Percentiles rank a stretch among this genome's conserved stretches.
phyloP scores from a whole-genome alignment of 352 stramenopile genomes.

The Phytophthora pini region DNA sequence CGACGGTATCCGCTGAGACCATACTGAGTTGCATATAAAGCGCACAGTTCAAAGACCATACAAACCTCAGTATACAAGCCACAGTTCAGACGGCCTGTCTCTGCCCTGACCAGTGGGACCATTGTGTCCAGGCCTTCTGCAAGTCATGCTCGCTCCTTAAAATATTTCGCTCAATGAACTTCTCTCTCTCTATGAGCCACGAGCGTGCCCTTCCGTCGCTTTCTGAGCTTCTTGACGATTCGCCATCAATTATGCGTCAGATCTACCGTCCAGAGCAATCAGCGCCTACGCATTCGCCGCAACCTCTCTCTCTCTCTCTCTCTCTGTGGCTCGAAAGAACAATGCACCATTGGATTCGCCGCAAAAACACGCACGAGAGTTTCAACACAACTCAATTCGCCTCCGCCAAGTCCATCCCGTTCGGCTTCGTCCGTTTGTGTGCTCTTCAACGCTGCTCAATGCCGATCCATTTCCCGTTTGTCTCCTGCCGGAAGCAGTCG shows the following conservation, averaged over 20 bases:
- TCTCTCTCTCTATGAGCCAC: slow-evolving; percentile 10
- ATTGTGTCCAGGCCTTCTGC: slow-evolving; percentile 9
- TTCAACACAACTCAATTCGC: slow-evolving; percentile 30
- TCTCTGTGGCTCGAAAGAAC: not conserved
- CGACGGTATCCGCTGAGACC: not conserved
- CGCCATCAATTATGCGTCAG: not conserved
- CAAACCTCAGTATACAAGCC: not conserved
- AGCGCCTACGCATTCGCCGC: not conserved
- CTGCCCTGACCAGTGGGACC: slow-evolving; percentile 4
- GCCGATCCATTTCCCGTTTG: slow-evolving; percentile 39
- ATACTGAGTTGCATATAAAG: slow-evolving; percentile 11
- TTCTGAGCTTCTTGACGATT: slow-evolving; percentile 19
- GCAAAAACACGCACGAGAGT: slow-evolving; percentile 24
- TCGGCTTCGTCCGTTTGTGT: slow-evolving; percentile 3
- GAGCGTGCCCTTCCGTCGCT: slow-evolving; percentile 18
- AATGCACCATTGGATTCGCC: not conserved
- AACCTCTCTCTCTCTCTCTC: not conserved
- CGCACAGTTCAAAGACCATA: not conserved
- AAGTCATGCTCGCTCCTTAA: slow-evolving; percentile 1
- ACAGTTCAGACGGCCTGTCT: slow-evolving; percentile 17
- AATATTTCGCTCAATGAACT: slow-evolving; percentile 14
- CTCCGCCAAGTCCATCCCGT: slow-evolving; percentile 12
- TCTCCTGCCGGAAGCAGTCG: slow-evolving; percentile 17
- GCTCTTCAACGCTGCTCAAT: slow-evolving; percentile 9
- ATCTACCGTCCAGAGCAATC: slow-evolving; percentile 18